A percentile compares a stretch with the other conserved stretches of the same genome.
phyloP scores from a whole-genome alignment of 2,329 filamentous ascomycete species.

The Aspergillus sp. region DNA sequence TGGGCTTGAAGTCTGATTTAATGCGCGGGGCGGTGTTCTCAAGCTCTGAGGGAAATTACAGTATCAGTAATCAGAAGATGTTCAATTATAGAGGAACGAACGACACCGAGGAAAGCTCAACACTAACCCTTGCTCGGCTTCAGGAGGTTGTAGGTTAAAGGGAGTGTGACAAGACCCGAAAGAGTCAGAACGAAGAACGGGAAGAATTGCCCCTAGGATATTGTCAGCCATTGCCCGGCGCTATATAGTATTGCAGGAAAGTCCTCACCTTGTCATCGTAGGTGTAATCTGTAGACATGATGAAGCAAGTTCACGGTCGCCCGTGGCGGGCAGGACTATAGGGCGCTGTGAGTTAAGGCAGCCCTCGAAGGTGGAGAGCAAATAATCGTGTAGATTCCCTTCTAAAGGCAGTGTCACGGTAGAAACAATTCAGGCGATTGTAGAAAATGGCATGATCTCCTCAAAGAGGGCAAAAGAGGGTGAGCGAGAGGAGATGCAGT shows the following conservation, averaged over 20 bases:
- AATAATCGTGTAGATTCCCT: neutral
- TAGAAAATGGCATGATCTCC: constrained; percentile 12
- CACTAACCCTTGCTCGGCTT: constrained; percentile 66
- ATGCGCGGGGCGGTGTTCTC: constrained; percentile 80
- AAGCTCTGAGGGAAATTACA: constrained; percentile 50
- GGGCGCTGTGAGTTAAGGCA: constrained; percentile 5
- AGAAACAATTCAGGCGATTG: constrained; percentile 6
- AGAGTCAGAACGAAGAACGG: constrained; percentile 97
- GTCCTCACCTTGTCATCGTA: constrained; percentile 81
- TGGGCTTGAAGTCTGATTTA: constrained; percentile 73
- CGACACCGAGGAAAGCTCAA: neutral
- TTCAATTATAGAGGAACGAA: too few species aligned
- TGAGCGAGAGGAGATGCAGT: constrained; percentile 11
- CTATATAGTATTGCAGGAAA: neutral
- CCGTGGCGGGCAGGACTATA: constrained; percentile 25
- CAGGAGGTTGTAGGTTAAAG: constrained; percentile 84
- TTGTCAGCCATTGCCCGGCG: neutral
- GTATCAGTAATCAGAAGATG: constrained; percentile 5
- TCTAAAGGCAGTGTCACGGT: neutral
- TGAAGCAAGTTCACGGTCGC: constrained; percentile 31
- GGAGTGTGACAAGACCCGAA: constrained; percentile 80
- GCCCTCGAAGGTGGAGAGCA: constrained; percentile 3
- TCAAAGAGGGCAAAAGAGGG: constrained; percentile 7
- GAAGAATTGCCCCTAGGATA: constrained; percentile 82
- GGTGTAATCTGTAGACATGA: constrained; percentile 87